Base-by-base conservation (phyloP, 345 rosid genomes). In the Eutrema heterophyllum region DNA sequence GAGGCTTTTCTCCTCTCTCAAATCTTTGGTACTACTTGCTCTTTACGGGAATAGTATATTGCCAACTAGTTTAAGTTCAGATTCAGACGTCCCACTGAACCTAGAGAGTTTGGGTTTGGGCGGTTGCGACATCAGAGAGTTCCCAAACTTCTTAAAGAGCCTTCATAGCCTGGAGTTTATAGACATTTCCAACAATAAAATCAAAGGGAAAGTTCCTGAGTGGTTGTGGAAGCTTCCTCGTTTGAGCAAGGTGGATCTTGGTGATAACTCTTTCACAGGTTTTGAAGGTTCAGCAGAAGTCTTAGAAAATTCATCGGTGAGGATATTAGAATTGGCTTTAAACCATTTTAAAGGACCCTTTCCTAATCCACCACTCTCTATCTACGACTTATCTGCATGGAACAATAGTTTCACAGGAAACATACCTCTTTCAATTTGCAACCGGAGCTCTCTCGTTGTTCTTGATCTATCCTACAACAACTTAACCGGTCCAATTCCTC, bases 401-500 rank as follows among this genome's bases (percentile, higher is more conserved):
- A 21, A 33, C 15, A 70, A 60, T 29, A 71, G 32, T 38, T 71
- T 71, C 60, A 71, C 33, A 1, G 68, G 68, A 0, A 5, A 71
- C 7, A 49, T 71, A 49, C 75, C 68, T 8, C 52, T 60, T 9
- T 8, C 57, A 8, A 8, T 7, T 0, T 71, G 75, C 59, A 60
- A 71, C 41, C 6, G 52, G 2, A 73, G 11, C 56, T 64, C 44
- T 33, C 15, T 72, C 2, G 3, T 0, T 1, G 0, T 24, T 26
- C 44, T 72, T 32, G 15, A 4, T 53, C 55, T 72, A 1, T 52
- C 63, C 5, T 30, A 63, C 64, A 72, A 72, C 13, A 52, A 32
- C 15, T 53, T 72, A 18, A 72, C 49, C 21, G 56, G 77, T 43
- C 39, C 21, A 44, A 33, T 72, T 54, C 77, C 70, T 64, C 64